Conservation (phyloP, 345 rosid genomes). For the Noccaea caerulescens region DNA sequence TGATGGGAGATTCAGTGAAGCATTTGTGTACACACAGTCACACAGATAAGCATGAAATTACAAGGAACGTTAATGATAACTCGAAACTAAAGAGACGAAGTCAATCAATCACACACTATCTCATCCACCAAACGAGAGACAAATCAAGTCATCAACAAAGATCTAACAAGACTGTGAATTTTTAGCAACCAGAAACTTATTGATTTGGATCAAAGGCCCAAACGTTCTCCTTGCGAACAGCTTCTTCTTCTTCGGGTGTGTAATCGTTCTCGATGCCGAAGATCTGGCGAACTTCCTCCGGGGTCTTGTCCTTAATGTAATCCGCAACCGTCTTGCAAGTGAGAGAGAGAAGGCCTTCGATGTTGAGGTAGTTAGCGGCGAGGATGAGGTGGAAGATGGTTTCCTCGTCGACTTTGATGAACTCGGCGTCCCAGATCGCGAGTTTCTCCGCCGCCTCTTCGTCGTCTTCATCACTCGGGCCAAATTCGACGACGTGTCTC, state of each 20-base stretch:
- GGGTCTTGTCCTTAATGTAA: constrained; percentile 56
- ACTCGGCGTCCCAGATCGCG: constrained; percentile 58
- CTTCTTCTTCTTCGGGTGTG: constrained; percentile 61
- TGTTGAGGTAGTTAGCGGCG: constrained; percentile 70
- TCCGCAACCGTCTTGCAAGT: constrained; percentile 62
- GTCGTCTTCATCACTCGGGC: constrained; percentile 32
- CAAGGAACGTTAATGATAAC: too few relatives aligned
- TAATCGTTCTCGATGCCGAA: constrained; percentile 61
- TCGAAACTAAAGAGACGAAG: too few relatives aligned
- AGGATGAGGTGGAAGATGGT: constrained; percentile 51
- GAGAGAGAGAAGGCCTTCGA: constrained; percentile 57
- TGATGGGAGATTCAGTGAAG: too few relatives aligned
- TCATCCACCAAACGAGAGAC: too few relatives aligned
- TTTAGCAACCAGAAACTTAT: constrained; percentile 20
- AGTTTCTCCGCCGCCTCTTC: constrained; percentile 29
- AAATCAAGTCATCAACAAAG: too few relatives aligned
- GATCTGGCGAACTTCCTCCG: constrained; percentile 54
- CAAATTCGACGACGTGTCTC: constrained; percentile 57
- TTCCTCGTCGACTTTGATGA: constrained; percentile 52
- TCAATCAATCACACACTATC: too few relatives aligned
- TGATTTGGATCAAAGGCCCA: constrained; percentile 57
- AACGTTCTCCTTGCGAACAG: constrained; percentile 53
- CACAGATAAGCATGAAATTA: too few relatives aligned
- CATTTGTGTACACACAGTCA: too few relatives aligned
- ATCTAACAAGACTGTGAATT: too few relatives aligned